Conservation (phyloP, 805 yeast species). For the Candida incommunis region DNA sequence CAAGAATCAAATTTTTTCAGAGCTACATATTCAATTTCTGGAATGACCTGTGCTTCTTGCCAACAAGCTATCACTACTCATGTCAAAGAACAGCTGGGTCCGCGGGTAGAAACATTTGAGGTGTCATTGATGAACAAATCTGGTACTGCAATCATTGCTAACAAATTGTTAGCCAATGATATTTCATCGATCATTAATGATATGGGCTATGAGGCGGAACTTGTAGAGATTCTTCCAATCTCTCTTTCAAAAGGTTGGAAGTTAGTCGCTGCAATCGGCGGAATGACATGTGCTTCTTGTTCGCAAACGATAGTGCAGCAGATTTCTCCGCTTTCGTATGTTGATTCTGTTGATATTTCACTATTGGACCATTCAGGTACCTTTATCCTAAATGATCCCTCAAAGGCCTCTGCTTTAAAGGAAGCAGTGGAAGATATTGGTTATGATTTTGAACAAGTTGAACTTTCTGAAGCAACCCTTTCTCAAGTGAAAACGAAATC, state of each 20-base stretch:
- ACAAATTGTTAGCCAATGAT: slow-evolving; percentile 35
- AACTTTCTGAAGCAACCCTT: slow-evolving; percentile 30
- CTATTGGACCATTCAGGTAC: slow-evolving; percentile 47
- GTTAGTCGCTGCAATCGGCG: slow-evolving; percentile 51
- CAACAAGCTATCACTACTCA: slow-evolving; percentile 34
- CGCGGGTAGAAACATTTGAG: slow-evolving; percentile 23
- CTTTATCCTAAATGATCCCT: slow-evolving; percentile 33
- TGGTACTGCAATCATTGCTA: slow-evolving; percentile 38
- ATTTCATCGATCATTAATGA: slow-evolving; percentile 36
- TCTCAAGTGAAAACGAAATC: slow-evolving; percentile 34
- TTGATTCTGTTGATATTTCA: slow-evolving; percentile 39
- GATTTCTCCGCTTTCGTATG: slow-evolving; percentile 32
- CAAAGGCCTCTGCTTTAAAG: slow-evolving; percentile 27
- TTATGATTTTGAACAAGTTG: slow-evolving; percentile 41
- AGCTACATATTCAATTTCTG: slow-evolving; percentile 43
- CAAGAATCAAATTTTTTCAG: slow-evolving; percentile 25
- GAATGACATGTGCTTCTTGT: slow-evolving; percentile 66
- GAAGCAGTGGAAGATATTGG: slow-evolving; percentile 53
- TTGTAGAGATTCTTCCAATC: slow-evolving; percentile 48
- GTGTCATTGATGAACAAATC: slow-evolving; percentile 39
- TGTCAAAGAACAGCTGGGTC: slow-evolving; percentile 19
- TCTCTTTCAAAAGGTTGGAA: slow-evolving; percentile 30
- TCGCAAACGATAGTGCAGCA: slow-evolving; percentile 37
- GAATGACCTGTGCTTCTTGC: slow-evolving; percentile 61
- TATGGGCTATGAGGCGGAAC: slow-evolving; percentile 33